A percentile compares a stretch with the other conserved stretches of the same genome.
Conservation (phyloP, 2,329 filamentous ascomycete species). For the Aspergillus tamarii region DNA sequence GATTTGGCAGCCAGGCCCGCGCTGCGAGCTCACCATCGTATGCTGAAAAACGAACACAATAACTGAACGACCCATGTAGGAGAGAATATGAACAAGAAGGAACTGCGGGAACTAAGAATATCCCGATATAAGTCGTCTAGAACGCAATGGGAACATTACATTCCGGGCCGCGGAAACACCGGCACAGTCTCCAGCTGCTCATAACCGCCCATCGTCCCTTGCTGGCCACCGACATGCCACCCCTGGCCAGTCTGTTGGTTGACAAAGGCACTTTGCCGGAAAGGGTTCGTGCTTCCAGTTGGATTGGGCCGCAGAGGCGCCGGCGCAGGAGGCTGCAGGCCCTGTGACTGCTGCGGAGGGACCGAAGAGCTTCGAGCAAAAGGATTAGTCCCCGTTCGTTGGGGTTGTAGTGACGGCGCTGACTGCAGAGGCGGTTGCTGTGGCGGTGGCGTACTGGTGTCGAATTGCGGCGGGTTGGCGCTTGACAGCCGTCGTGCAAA, state of each 20-base stretch:
- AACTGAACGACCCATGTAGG: slow-evolving; percentile 8
- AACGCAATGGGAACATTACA: slow-evolving; percentile 23
- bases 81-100: slow-evolving; percentile 8
- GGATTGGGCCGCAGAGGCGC: slow-evolving; percentile 70
- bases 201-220: slow-evolving; percentile 74
- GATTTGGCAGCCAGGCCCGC: slow-evolving; percentile 16
- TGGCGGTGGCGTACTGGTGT: slow-evolving; percentile 25
- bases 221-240: slow-evolving; percentile 76
- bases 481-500: slow-evolving; percentile 69
- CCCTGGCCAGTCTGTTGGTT: slow-evolving; percentile 85
- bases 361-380: slow-evolving; percentile 63
- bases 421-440: slow-evolving; percentile 32
- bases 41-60: slow-evolving; percentile 13
- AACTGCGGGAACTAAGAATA: background rate
- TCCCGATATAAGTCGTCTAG: background rate
- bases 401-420: slow-evolving; percentile 45
- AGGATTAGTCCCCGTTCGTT: slow-evolving; percentile 72
- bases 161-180: slow-evolving; percentile 80
- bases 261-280: slow-evolving; percentile 86
- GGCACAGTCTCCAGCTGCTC: slow-evolving; percentile 78
- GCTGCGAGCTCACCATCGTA: slow-evolving; percentile 19
- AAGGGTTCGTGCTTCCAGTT: slow-evolving; percentile 91
- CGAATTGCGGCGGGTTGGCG: slow-evolving; percentile 34
- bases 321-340: slow-evolving; percentile 39
- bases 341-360: slow-evolving; percentile 37